Evolutionary conservation across 257 asterid genomes (phyloP), one percentile per base, ranked within the genome.

Genomic region (Echites panduratus): DNA sequence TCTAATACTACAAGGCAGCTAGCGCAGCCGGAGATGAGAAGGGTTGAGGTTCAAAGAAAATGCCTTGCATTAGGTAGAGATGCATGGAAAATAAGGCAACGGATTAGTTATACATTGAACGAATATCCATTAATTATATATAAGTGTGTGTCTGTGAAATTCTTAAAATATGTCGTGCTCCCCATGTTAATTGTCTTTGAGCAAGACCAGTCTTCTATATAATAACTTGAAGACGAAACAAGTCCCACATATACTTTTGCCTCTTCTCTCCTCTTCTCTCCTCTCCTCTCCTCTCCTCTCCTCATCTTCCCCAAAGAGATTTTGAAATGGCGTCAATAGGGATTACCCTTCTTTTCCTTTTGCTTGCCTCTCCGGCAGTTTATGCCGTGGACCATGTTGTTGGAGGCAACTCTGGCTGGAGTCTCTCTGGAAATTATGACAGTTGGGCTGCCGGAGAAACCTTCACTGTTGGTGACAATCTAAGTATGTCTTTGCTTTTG

Each of bases 381-480:
- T 85, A 80, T 29, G 86, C 75, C 66, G 81, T 76, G 10, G 75
- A 82, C 26, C 83, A 80, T 81, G 53, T 22, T 24, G 95, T 90
- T 8, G 96, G 95, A 9, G 95, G 80, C 66, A 6, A 9, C 66
- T 0, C 47, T 19, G 86, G 87, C 40, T 90, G 96, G 93, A 54
- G n/a, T 61, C 73, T 71, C 9, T 66, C 68, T 35, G 74, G 63
- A 62, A 69, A 83, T 76, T 87, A 84, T 17, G 71, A 0, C 38
- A 29, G 20, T 29, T 90, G 96, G 96, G 85, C 91, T 50, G 38
- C 69, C 8, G 83, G 78, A 48, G 35, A 64, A 49, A 85, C 79
- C 16, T 90, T 88, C 70, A 38, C 52, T 5, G 64, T 74, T 4
- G 89, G 85, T 0, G 96, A 90, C 73, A 74, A 77, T 44, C 85